Conservation (phyloP, 306 rosid species). For the Pueraria montana region DNA sequence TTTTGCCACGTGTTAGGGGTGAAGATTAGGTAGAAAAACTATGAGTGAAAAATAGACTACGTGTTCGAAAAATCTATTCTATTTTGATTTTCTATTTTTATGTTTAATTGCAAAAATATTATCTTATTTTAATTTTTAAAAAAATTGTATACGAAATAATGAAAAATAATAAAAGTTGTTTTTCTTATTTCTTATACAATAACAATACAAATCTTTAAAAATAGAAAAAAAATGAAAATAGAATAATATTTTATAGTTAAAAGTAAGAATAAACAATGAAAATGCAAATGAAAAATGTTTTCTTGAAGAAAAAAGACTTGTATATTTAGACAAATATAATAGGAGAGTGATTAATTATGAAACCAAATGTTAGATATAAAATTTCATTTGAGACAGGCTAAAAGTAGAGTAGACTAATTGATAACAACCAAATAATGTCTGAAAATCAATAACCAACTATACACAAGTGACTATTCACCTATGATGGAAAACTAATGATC, state of each 20-base stretch:
- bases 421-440: background rate
- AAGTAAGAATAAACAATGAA: background rate
- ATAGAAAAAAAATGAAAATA: background rate
- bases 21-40: background rate
- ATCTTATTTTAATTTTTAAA: background rate
- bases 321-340: background rate
- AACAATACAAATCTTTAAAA: background rate
- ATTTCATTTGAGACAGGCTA: background rate
- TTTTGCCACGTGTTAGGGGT: background rate
- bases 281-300: background rate
- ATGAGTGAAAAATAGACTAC: background rate
- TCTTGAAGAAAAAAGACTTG: background rate
- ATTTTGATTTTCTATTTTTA: background rate
- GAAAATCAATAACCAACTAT: slow-evolving; percentile 8
- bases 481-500: background rate
- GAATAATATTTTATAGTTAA: background rate
- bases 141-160: background rate
- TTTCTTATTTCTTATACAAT: background rate
- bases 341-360: background rate
- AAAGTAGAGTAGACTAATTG: background rate
- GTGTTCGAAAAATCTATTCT: background rate
- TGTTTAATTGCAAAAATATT: background rate
- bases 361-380: background rate
- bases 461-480: slow-evolving; percentile 19
- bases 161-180: background rate